Conservation (phyloP, 2,329 filamentous ascomycete species). For the Graphilbum ipis-grandicollis region DNA sequence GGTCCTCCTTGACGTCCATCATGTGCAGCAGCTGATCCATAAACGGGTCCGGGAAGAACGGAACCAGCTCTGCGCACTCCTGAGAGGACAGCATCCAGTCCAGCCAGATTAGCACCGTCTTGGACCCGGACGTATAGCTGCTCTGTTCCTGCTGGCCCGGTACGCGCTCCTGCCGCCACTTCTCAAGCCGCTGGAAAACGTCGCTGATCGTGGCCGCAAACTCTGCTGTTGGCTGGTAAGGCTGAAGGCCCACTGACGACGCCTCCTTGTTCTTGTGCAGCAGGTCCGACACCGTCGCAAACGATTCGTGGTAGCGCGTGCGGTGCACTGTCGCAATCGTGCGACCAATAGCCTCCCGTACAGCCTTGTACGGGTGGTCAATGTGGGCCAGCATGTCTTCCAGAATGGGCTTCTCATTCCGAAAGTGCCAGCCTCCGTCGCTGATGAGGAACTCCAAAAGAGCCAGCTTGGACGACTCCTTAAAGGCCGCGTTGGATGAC, state of each 20-base stretch:
- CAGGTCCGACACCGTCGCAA: conserved; percentile 58
- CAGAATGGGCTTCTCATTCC: conserved; percentile 70
- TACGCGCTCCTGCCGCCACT: conserved; percentile 69
- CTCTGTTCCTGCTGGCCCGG: conserved; percentile 87
- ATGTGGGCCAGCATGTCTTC: conserved; percentile 81
- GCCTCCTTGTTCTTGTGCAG: conserved; percentile 61
- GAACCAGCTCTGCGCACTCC: conserved; percentile 78
- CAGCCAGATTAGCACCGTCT: conserved; percentile 90
- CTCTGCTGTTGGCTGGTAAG: conserved; percentile 63
- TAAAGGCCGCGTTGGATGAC: conserved; percentile 92
- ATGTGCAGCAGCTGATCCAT: conserved; percentile 92
- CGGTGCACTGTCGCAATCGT: conserved; percentile 79
- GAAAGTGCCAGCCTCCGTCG: conserved; percentile 92
- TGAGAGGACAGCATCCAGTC: conserved; percentile 81
- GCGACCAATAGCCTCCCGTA: conserved; percentile 83
- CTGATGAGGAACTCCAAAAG: conserved; percentile 75
- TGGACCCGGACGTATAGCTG: conserved; percentile 86
- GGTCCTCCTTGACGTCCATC: conserved; percentile 99
- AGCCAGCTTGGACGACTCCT: conserved; percentile 92
- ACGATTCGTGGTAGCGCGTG: conserved; percentile 87
- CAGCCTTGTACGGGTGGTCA: conserved; percentile 94
- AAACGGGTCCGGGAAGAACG: conserved; percentile 79
- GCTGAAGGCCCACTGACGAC: conserved; percentile 69
- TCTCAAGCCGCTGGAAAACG: conserved; percentile 64
- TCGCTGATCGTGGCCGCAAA: conserved; percentile 55